Base-by-base conservation (phyloP, 176 grass and related monocot species). In the Lolium rigidum region DNA sequence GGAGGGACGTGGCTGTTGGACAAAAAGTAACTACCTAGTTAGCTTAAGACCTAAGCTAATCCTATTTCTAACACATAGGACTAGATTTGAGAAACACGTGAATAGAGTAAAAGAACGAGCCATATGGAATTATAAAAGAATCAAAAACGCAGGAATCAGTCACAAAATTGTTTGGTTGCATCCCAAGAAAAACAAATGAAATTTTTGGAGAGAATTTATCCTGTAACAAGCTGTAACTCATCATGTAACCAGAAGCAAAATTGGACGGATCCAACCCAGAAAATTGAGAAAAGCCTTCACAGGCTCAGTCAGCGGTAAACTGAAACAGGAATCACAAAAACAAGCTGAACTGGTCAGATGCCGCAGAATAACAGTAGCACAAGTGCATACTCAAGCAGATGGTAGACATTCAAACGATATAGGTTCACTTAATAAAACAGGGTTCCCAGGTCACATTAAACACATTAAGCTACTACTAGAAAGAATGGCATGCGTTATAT, bases 251-350 rank as follows among this genome's bases (percentile, higher is more conserved):
- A 69, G 65, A 74, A 50, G 22, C 26, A 15, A 10, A 70, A 41
- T 18, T 11, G 22, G 13, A 4, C 24, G 24, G 47, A 51, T 75
- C 47, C 21, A 75, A 28, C 47, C 28, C 7, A 11, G 22, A 9
- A 28, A 75, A 50, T 50, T 75, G 46, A 24, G 4, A 75, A 75
- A 75, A 25, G 72, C 72, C 72, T 51, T 51, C 46, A 75, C 22
- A 52, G 46, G 47, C 3, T 51, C 46, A 28, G 46, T 47, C 3
- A 6, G 72, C 28, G 2, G 47, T 16, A 52, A 75, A 51, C 72
- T 26, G 21, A 52, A 25, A 75, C 47, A 2, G 47, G 15, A 52
- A 51, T 28, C 47, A 51, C 24, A 16, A 14, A 51, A 75, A 4
- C 47, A 14, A 52, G 24, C 72, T 75, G 22, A 75, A 28, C 72